Base-by-base conservation (phyloP, 495 filamentous ascomycete genomes). In the Mytilinidion resinicola region DNA sequence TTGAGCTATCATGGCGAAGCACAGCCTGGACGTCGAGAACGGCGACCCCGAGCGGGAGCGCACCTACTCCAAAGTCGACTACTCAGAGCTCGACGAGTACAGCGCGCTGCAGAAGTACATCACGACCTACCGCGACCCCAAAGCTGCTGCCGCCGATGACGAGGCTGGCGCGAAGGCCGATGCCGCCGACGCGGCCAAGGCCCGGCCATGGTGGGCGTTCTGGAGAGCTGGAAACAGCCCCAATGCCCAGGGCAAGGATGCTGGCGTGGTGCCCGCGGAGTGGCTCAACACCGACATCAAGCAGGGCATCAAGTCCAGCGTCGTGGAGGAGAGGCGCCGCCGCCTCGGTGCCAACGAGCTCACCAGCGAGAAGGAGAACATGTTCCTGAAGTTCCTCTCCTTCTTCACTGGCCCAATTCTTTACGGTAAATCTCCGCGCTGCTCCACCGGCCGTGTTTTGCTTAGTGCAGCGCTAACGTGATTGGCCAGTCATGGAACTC, bases 341-440 rank as follows among this genome's bases (percentile, higher is more conserved):
- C 79, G 78, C 61, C 79, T 76, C 61, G 87, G 87, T 50, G 89
- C 74, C 73, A 91, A 91, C 72, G 87, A 91, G 69, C 72, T 91
- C 67, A 76, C 74, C 44, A 82, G 85, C 34, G 86, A 90, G 75
- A 89, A 89, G 78, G 82, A 83, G 69, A 89, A 88, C 72, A 74
- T 87, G 76, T 82, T 91, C 72, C 66, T 84, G 57, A 82, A 90
- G 76, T 86, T 91, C 70, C 73, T 90, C 60, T 78, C 83, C 70
- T 91, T 85, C 74, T 91, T 91, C 78, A 83, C 78, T 67, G 87
- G 88, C 69, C 88, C 88, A 59, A 88, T 91, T 76, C 85, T 91
- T 53, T 90, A 90, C 76, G 87, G 87, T 90, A 76, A 70, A 80
- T 73, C 51, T 56, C 38, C 25, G 37, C 33, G 11, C 19, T 35